Conservation (phyloP, 2,329 filamentous ascomycete genomes). For the Aspergillus neoniger region DNA sequence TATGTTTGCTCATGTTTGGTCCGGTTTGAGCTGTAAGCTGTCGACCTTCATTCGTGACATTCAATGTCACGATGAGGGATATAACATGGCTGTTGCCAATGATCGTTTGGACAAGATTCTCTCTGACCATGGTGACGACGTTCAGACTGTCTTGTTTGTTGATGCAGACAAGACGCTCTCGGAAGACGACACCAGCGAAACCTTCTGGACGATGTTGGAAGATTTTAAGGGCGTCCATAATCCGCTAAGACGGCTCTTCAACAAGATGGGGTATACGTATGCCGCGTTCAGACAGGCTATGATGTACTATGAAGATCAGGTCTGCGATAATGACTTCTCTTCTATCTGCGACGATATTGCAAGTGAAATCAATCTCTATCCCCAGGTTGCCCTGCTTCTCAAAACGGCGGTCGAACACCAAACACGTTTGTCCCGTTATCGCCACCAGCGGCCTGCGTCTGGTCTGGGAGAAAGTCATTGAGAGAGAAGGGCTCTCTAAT, state of each 20-base stretch:
- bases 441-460: slow-evolving; percentile 57
- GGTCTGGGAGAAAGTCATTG: slow-evolving; percentile 60
- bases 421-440: slow-evolving; percentile 51
- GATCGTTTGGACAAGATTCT: slow-evolving; percentile 40
- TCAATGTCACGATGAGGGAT: slow-evolving; percentile 36
- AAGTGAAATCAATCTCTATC: slow-evolving; percentile 44
- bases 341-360: slow-evolving; percentile 51
- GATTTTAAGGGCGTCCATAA: slow-evolving; percentile 10
- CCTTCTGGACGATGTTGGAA: slow-evolving; percentile 18
- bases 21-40: neutral
- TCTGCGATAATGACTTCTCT: slow-evolving; percentile 45
- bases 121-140: neutral
- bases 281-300: slow-evolving; percentile 57
- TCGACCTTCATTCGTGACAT: slow-evolving; percentile 36
- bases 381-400: slow-evolving; percentile 54
- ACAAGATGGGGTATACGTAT: slow-evolving; percentile 55
- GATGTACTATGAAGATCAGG: slow-evolving; percentile 54
- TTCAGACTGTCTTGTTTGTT: slow-evolving; percentile 55
- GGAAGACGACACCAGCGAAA: slow-evolving; percentile 28
- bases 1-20: slow-evolving; percentile 41
- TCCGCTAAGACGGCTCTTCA: slow-evolving; percentile 52
- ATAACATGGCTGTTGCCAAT: slow-evolving; percentile 41
- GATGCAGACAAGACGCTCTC: slow-evolving; percentile 62
- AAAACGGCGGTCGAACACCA: slow-evolving; percentile 25
- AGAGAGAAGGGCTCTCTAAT: slow-evolving; percentile 43